Base-by-base conservation (phyloP, 257 asterid genomes). In the Solanum piurae region DNA sequence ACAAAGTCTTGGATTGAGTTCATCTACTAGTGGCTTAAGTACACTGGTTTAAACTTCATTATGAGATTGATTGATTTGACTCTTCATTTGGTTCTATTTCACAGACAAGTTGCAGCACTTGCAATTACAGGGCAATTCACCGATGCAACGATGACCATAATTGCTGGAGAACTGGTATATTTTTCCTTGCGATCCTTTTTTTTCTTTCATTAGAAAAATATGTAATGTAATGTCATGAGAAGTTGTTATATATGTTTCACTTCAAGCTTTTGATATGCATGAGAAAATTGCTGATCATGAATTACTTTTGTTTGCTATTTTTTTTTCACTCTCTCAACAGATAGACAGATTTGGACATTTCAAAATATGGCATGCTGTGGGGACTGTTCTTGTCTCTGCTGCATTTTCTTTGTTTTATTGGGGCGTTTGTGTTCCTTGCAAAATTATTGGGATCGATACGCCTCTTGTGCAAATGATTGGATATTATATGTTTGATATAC, bases 261-360 rank as follows among this genome's bases (percentile, higher is more conserved):
- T 72, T 72, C 25, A 73, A 62, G 7, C 31, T 62, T 62, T 62
- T n/a, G 71, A 62, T 68, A 68, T 75, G 34, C 23, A 12, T 0
- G 11, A 5, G 33, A 36, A 37, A 5, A 3, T 33, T 40, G 9
- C 21, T 3, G 18, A 40, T 21, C 34, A 23, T 34, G 60, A 16
- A 31, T 18, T 84, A 4, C 2, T 20, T 34, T 20, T 3, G 34
- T 1, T 58, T 84, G 31, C 6, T 83, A 21, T 21, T 9, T 23
- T 62, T 62, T 11, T 23, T 62, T 46, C 55, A 12, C 4, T 3
- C 66, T 3, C 31, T 62, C 87, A 88, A 77, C 86, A 96, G 99
- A 96, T 96, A 85, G 99, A 96, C 98, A 96, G 98, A 88, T 96
- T 91, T 73, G 98, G 98, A 69, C 93, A 89, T 87, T 96, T 96